These are phyloP conservation scores for Trichopus zeylanicus DNA, from an alignment of 116 monocot genomes.

Conservation along the genomic window DNA sequence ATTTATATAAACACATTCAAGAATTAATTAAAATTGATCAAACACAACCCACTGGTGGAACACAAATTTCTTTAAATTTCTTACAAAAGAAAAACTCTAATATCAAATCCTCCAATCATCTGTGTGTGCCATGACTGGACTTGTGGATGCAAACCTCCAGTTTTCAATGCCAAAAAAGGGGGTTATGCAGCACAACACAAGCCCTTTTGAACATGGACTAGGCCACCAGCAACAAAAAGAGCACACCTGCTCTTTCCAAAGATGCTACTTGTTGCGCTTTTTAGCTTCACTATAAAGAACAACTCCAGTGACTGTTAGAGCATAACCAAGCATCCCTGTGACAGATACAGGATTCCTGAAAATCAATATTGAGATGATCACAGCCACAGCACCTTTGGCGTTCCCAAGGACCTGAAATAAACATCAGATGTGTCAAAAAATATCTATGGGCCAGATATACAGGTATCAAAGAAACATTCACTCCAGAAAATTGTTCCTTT, in stretches of 20 bases:
- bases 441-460: background rate
- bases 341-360: constrained; percentile 75
- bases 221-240: background rate
- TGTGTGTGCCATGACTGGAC: too few species aligned
- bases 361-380: constrained; percentile 74
- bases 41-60: too few species aligned
- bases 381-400: constrained; percentile 80
- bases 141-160: too few species aligned
- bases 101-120: too few species aligned
- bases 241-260: background rate
- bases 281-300: constrained; percentile 75
- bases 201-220: too few species aligned
- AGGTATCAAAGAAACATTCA: too few species aligned
- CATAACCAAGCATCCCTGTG: constrained; percentile 74
- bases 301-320: constrained; percentile 65
- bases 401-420: constrained; percentile 65
- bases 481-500: too few species aligned
- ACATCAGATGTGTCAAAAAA: background rate
- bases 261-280: constrained; percentile 23
- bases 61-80: too few species aligned
- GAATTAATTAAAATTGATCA: background rate
- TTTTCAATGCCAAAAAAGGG: too few species aligned
- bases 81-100: too few species aligned
- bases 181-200: too few species aligned
- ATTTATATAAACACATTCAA: background rate